phyloP scores from a whole-genome alignment of 768 basidiomycete species.

The Leccinum longicurvipes region DNA sequence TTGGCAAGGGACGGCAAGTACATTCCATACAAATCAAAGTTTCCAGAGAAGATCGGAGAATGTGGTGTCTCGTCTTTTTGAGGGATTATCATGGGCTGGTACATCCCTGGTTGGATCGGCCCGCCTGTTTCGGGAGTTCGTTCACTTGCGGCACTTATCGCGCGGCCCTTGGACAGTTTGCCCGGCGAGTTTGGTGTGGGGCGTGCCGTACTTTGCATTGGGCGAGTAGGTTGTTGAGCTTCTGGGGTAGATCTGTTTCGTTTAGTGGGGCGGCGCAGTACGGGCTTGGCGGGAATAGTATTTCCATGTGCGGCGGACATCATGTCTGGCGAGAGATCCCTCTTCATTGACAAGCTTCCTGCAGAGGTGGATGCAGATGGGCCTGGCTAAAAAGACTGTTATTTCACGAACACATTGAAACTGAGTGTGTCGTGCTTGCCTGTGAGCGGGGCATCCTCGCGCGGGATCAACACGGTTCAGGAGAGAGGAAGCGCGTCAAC shows the following conservation, averaged over 20 bases:
- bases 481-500: neutral
- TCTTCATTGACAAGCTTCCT: slow-evolving; percentile 22
- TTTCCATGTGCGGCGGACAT: slow-evolving; percentile 1
- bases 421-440: slow-evolving; percentile 6
- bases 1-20: slow-evolving; percentile 35
- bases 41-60: slow-evolving; percentile 28
- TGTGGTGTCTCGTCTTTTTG: slow-evolving; percentile 7
- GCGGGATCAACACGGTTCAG: neutral
- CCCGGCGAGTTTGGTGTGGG: slow-evolving; percentile 3
- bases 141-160: neutral
- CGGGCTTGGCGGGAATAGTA: neutral
- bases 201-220: slow-evolving; percentile 4
- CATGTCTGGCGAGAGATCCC: slow-evolving; percentile 19
- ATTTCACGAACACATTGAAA: neutral
- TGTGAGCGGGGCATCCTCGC: slow-evolving; percentile 16
- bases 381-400: slow-evolving; percentile 3
- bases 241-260: slow-evolving; percentile 14
- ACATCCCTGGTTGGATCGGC: neutral
- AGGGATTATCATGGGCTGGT: slow-evolving; percentile 5
- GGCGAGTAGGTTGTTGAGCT: slow-evolving; percentile 4
- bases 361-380: slow-evolving; percentile 16
- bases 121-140: neutral
- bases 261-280: slow-evolving; percentile 17
- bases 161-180: slow-evolving; percentile 8
- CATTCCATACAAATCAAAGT: slow-evolving; percentile 41